These are phyloP conservation scores for Teratosphaeria viscida DNA, from an alignment of 2,329 filamentous ascomycete species.

Conservation along the genomic window DNA sequence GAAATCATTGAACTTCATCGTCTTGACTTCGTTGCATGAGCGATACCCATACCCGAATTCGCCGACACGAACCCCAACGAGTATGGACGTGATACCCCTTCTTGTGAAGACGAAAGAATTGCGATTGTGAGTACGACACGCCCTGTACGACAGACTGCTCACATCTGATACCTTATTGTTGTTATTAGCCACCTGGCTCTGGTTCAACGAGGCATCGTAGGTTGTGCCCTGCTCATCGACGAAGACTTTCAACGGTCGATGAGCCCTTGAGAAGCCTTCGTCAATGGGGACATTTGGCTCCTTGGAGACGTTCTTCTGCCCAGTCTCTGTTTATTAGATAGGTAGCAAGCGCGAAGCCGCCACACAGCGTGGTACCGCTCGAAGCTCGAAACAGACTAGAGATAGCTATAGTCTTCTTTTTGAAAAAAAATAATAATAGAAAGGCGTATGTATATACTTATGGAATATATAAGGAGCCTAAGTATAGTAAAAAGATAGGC, in stretches of 20 bases:
- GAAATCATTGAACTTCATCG: constrained; percentile 12
- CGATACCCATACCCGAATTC: constrained; percentile 33
- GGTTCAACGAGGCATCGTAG: constrained; percentile 70
- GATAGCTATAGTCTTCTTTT: no score
- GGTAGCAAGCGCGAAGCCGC: no score
- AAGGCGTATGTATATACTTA: no score
- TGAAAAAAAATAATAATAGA: no score
- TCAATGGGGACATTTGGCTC: constrained; percentile 38
- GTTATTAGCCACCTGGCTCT: constrained; percentile 60
- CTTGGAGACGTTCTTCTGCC: constrained; percentile 2
- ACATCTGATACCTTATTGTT: constrained; percentile 71
- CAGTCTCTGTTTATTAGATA: not conserved
- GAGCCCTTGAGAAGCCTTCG: constrained; percentile 25
- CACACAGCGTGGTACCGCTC: no score
- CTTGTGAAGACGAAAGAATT: constrained; percentile 12
- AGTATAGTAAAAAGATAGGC: no score
- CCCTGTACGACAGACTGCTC: not conserved
- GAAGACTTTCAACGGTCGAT: not conserved
- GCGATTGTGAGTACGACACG: not conserved
- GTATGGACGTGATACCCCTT: constrained; percentile 39
- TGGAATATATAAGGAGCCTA: no score
- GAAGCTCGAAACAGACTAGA: no score
- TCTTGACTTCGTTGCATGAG: constrained; percentile 34
- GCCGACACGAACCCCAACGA: constrained; percentile 66
- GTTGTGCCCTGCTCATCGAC: constrained; percentile 44